Evolutionary conservation across 305 asterid species (phyloP).

Genomic region (Solanum aculeatissimum): DNA sequence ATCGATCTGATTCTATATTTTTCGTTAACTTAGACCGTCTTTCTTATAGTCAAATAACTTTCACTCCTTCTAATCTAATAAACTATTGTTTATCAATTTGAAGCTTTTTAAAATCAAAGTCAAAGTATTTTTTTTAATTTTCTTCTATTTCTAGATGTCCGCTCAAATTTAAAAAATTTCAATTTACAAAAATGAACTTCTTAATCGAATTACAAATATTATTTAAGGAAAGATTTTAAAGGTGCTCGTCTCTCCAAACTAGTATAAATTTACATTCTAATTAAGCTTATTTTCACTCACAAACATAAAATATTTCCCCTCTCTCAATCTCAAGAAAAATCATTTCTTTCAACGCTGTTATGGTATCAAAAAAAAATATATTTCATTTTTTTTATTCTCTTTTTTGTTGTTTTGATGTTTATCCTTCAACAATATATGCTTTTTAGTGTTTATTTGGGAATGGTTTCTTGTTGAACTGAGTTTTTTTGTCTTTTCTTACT

Average conservation of each 20-base stretch:
- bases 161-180: neutral
- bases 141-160: neutral
- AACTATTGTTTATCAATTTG: neutral
- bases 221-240: neutral
- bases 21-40: neutral
- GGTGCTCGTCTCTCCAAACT: neutral
- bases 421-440: neutral
- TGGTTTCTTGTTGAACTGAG: neutral
- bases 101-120: neutral
- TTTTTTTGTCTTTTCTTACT: neutral
- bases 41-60: neutral
- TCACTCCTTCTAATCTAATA: neutral
- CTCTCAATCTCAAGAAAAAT: neutral
- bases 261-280: neutral
- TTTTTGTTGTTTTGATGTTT: neutral
- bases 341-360: conserved; percentile 24
- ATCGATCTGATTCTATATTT: neutral
- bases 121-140: neutral
- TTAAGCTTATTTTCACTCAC: neutral
- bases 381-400: neutral
- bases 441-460: neutral
- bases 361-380: conserved; percentile 25
- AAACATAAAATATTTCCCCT: neutral
- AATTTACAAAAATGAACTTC: neutral
- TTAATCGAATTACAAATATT: neutral